Evolutionary conservation across 257 asterid species (phyloP), one percentile per base, ranked within the genome.

Genomic region (Cinchona pubescens): DNA sequence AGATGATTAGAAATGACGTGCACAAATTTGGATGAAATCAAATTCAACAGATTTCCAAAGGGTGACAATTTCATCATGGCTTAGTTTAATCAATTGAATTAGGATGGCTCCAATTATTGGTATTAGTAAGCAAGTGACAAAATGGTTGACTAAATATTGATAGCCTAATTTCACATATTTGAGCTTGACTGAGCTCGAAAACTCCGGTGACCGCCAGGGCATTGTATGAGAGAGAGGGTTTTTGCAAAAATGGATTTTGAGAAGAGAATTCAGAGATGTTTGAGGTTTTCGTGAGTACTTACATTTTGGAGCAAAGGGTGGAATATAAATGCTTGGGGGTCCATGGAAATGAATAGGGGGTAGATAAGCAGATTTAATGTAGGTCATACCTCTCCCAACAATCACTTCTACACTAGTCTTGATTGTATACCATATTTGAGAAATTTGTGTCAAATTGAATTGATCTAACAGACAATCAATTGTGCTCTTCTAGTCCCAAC

Each of bases 111-210:
- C 67, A 45, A 78, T 56, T 29, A 35, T 62, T 56, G 80, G 75
- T 5, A 78, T 27, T 0, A 78, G 55, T 15, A 78, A 27, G 43
- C 73, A 61, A 32, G 72, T 58, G 51, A 71, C 30, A 46, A 78
- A 27, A 71, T 78, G 37, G 74, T 75, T 70, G 1, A 82, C 78
- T 4, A 81, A 60, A 27, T 63, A 74, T 74, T 74, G 80, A 68
- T 55, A 77, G 35, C 68, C 78, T 27, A 65, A 62, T 78, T 77
- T 81, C 23, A 66, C 70, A 78, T 65, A 69, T 75, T 77, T 73
- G 65, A 76, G 73, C 51, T 67, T 77, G 7, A 63, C 74, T 37
- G 69, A 67, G 8, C 23, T 69, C 56, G 79, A 42, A 56, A 66
- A 30, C 15, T 76, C 71, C 6, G 78, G 70, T 30, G 51, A 65